phyloP scores from a whole-genome alignment of 2,329 filamentous ascomycete species.

The Cladosporium colombiae region DNA sequence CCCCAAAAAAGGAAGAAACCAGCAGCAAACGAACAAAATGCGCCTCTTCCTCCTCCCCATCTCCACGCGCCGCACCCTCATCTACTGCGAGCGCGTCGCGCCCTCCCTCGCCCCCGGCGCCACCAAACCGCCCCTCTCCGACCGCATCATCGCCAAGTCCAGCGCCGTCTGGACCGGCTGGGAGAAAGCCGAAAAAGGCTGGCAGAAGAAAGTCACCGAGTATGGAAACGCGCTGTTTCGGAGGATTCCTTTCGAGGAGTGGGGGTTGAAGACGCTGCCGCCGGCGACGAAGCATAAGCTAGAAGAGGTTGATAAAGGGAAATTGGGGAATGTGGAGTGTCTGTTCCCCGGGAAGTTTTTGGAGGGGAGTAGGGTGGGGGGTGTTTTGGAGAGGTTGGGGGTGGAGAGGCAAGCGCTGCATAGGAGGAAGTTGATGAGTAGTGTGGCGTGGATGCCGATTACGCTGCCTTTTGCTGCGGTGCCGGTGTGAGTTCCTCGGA shows the following conservation, averaged over 20 bases:
- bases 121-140: conserved; percentile 60
- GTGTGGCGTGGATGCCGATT: conserved; percentile 78
- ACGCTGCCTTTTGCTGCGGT: conserved; percentile 79
- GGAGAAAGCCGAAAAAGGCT: conserved; percentile 71
- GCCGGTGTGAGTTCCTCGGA: conserved; percentile 66
- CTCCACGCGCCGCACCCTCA: conserved; percentile 83
- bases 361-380: conserved; percentile 44
- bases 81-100: conserved; percentile 79
- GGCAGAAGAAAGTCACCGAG: conserved; percentile 83
- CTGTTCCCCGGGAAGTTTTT: conserved; percentile 75
- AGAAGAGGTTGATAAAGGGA: conserved; percentile 62
- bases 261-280: conserved; percentile 93
- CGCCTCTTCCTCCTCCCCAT: conserved; percentile 91
- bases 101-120: conserved; percentile 39
- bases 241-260: conserved; percentile 94
- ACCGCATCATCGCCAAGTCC: conserved; percentile 70
- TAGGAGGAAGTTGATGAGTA: conserved; percentile 75
- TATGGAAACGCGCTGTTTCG: conserved; percentile 86
- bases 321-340: conserved; percentile 50
- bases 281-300: conserved; percentile 69
- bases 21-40: conserved; percentile 64
- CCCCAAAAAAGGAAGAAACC: no score
- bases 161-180: conserved; percentile 78
- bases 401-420: conserved; percentile 81
- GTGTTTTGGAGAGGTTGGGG: conserved; percentile 69